Conservation (phyloP, 495 filamentous ascomycete species). For the Talaromyces nanjingensis region DNA sequence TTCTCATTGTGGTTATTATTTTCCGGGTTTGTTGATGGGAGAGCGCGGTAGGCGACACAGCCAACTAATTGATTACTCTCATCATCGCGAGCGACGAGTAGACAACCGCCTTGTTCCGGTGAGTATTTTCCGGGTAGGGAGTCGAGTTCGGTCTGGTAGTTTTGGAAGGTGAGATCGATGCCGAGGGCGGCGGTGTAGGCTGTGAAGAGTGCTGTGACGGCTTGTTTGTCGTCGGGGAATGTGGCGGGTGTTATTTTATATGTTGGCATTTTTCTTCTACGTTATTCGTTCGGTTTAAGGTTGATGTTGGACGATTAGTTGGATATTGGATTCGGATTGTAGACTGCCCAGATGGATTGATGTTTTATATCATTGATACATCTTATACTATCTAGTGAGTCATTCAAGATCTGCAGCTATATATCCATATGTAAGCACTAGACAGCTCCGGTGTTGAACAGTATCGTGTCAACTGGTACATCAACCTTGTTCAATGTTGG, state of each 20-base stretch:
- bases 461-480: too few species aligned
- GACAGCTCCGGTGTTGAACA: too few species aligned
- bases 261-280: not conserved
- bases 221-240: constrained; percentile 27
- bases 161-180: constrained; percentile 53
- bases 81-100: constrained; percentile 37
- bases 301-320: too few species aligned
- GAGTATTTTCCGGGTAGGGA: constrained; percentile 49
- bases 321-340: too few species aligned
- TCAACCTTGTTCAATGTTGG: too few species aligned
- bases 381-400: too few species aligned
- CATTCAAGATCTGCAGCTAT: too few species aligned
- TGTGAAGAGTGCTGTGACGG: constrained; percentile 36
- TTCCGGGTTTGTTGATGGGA: constrained; percentile 10
- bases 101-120: constrained; percentile 29
- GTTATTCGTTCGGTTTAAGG: too few species aligned
- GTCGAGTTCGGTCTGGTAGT: constrained; percentile 44
- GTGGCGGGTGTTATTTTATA: constrained; percentile 21
- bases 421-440: too few species aligned
- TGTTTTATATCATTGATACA: too few species aligned
- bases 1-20: constrained; percentile 7
- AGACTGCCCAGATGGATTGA: too few species aligned
- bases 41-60: constrained; percentile 41
- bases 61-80: constrained; percentile 28
- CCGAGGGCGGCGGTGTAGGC: constrained; percentile 45